Evolutionary conservation across 495 filamentous ascomycete species (phyloP).

Genomic region (Tetracladium marchalianum): DNA sequence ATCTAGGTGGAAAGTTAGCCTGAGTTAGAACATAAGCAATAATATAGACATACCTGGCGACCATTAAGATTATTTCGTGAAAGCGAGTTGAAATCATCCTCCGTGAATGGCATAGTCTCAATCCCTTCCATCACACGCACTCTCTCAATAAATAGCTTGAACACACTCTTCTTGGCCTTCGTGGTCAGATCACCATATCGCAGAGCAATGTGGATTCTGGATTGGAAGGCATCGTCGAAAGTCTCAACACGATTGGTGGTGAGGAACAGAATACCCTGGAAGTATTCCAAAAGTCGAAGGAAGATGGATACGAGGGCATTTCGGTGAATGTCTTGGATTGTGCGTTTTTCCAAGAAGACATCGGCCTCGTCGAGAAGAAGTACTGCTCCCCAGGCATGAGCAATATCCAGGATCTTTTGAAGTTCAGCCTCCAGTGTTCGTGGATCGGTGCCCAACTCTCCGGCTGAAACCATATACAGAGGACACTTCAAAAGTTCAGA

Average conservation of each 20-base stretch:
- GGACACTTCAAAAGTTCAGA: slow-evolving; percentile 74
- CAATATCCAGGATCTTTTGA: slow-evolving; percentile 77
- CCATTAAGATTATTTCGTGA: slow-evolving; percentile 71
- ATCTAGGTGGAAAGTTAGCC: slow-evolving; percentile 38
- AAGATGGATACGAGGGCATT: slow-evolving; percentile 75
- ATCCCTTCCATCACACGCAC: slow-evolving; percentile 56
- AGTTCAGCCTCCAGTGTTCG: slow-evolving; percentile 70
- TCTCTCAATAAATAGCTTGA: slow-evolving; percentile 72
- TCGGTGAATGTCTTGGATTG: slow-evolving; percentile 58
- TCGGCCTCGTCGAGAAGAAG: slow-evolving; percentile 71
- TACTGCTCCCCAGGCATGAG: slow-evolving; percentile 78
- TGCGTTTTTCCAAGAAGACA: slow-evolving; percentile 68
- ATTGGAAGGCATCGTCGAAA: slow-evolving; percentile 55
- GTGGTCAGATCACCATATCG: slow-evolving; percentile 68
- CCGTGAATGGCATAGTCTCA: slow-evolving; percentile 50
- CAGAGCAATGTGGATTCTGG: slow-evolving; percentile 55
- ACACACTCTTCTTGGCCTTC: slow-evolving; percentile 73
- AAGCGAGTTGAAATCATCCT: slow-evolving; percentile 57
- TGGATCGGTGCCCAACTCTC: slow-evolving; percentile 73
- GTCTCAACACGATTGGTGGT: slow-evolving; percentile 72
- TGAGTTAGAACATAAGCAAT: background rate
- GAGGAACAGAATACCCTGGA: slow-evolving; percentile 72
- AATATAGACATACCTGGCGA: slow-evolving; percentile 42
- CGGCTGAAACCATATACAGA: slow-evolving; percentile 75
- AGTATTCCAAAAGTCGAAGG: slow-evolving; percentile 49